A percentile compares a stretch with the other conserved stretches of the same genome.
phyloP scores from a whole-genome alignment of 2,329 filamentous ascomycete species.

The Trichoderma polysporum region DNA sequence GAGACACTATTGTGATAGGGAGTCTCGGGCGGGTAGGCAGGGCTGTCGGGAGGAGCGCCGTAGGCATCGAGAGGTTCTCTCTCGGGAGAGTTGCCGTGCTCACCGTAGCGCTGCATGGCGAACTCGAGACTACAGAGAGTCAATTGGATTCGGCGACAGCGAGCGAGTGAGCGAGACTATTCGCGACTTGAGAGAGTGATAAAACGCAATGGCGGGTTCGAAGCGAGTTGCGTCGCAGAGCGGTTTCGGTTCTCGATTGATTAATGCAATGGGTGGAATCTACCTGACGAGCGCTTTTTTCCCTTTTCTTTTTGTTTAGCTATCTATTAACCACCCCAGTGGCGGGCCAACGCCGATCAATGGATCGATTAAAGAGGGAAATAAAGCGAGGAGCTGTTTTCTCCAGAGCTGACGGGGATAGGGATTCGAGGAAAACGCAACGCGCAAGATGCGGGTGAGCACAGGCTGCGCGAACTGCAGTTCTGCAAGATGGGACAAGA shows the following conservation, averaged over 20 bases:
- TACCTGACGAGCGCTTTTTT: too few relatives aligned
- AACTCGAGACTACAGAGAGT: not conserved
- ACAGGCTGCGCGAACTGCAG: conserved; percentile 2
- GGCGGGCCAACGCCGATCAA: conserved; percentile 16
- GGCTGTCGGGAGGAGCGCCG: conserved; percentile 24
- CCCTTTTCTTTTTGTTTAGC: not conserved
- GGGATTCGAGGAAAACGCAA: conserved; percentile 1
- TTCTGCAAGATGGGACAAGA: not conserved
- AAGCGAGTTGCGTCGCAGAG: not conserved
- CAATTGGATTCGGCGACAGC: not conserved
- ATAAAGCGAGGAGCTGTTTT: not conserved
- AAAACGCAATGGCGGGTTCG: not conserved
- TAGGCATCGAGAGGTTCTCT: conserved; percentile 37
- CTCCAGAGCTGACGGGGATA: not conserved
- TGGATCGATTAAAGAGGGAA: not conserved
- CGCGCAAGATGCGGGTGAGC: conserved; percentile 5
- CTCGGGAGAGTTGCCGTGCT: conserved; percentile 35
- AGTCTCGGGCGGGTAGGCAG: conserved; percentile 24
- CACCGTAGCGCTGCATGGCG: conserved; percentile 35
- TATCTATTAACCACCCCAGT: not conserved
- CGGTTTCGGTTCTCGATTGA: not conserved
- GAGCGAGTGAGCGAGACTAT: not conserved
- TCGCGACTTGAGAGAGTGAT: not conserved
- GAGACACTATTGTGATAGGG: conserved; percentile 32
- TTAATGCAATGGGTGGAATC: too few relatives aligned